Conservation (phyloP, 345 rosid genomes). For the Sapria himalayana region DNA sequence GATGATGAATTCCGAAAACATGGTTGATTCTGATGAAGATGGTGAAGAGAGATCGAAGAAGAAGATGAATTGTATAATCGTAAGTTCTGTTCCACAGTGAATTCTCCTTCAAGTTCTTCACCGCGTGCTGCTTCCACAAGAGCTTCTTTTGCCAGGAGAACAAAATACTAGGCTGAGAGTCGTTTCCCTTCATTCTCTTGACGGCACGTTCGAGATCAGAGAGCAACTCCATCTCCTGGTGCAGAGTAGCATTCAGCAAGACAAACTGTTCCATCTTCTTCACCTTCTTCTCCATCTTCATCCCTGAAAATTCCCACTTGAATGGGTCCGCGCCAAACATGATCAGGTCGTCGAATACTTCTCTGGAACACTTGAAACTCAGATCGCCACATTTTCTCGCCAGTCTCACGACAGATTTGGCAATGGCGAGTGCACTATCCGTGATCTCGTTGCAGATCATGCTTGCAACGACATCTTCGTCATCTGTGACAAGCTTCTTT, state of each 20-base stretch:
- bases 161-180: slow-evolving; percentile 33
- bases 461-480: slow-evolving; percentile 39
- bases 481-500: slow-evolving; percentile 66
- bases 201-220: slow-evolving; percentile 57
- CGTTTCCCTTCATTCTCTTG: slow-evolving; percentile 43
- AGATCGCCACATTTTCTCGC: slow-evolving; percentile 51
- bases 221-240: slow-evolving; percentile 84
- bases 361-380: slow-evolving; percentile 40
- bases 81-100: slow-evolving; percentile 82
- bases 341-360: slow-evolving; percentile 32
- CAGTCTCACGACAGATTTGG: slow-evolving; percentile 57
- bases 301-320: slow-evolving; percentile 48
- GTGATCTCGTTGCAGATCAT: slow-evolving; percentile 51
- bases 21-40: slow-evolving; percentile 36
- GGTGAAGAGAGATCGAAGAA: slow-evolving; percentile 71
- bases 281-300: slow-evolving; percentile 68
- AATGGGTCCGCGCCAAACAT: slow-evolving; percentile 37
- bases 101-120: slow-evolving; percentile 41
- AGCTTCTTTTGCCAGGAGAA: slow-evolving; percentile 56
- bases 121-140: slow-evolving; percentile 68
- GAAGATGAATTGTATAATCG: slow-evolving; percentile 47
- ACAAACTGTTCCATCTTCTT: slow-evolving; percentile 78
- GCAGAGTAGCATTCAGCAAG: slow-evolving; percentile 43
- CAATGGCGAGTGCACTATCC: slow-evolving; percentile 37
- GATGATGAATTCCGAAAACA: slow-evolving; percentile 46